Evolutionary conservation across 768 basidiomycete genomes (phyloP), one percentile per base, ranked within the genome.

Genomic region (Tephrocybe sp.): DNA sequence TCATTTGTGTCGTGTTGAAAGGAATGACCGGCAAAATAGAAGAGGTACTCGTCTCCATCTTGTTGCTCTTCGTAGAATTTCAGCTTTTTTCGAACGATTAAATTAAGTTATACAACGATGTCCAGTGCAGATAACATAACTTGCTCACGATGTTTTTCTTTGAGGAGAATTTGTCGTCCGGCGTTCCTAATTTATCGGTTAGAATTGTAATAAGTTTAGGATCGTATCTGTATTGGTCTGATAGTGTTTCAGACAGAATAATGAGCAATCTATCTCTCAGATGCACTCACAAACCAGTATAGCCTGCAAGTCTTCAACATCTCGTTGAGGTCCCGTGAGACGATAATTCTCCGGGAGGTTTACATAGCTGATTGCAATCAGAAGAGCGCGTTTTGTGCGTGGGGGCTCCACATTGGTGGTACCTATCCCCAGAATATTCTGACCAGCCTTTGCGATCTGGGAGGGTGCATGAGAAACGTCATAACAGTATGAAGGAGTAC

Each of bases 301-400:
- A n/a, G 31, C 11, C 18, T 19, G 42, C 16, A 53, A 12, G 0
- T 27, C 19, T 12, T 47, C 38, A 19, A 38, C 46, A 13, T 53
- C 45, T 18, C 19, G 9, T n/a, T 38, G 46, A 5, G 46, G 46
- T 3, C 27, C 27, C 3, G 1, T 19, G 2, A 53, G 42, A 12
- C 39, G 44, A 31, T 43, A 19, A 24, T 3, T 1, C 1, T n/a
- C 16, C 5, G 40, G 26, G 1, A 43, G 31, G 9, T 36, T 46
- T 22, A 7, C 9, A 13, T 53, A 53, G 16, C 27, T 38, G 1
- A 48, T 48, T 1, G 46, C 52, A n/a, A 53, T 38, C 1, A 53
- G 24, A 3, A 53, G 35, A 3, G 52, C 52, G 1, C 39, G 47
- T 25, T 41, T 49, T 4, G 13, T 22, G 4, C 25, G 35, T 25